Conservation (phyloP, 2,329 filamentous ascomycete species). For the Aspergillus amoenus region DNA sequence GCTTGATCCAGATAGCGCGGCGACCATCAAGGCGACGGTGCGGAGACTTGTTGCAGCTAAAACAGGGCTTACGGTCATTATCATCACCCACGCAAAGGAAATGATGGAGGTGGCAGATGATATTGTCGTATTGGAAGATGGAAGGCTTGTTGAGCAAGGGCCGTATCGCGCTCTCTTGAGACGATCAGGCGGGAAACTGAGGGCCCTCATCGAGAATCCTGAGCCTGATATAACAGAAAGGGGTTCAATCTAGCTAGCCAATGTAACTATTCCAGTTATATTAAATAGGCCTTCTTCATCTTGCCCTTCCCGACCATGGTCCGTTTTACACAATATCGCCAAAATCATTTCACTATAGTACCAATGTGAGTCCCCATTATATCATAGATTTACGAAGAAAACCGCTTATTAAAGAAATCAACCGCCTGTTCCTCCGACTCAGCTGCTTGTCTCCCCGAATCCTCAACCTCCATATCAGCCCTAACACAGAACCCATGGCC, state of each 20-base stretch:
- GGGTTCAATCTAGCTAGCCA: too few relatives aligned
- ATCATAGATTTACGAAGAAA: constrained; percentile 7
- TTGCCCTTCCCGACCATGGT: too few relatives aligned
- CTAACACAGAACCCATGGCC: constrained; percentile 31
- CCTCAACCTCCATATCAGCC: constrained; percentile 22
- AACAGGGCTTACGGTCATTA: constrained; percentile 64
- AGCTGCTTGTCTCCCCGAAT: constrained; percentile 22
- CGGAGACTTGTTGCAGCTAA: constrained; percentile 47
- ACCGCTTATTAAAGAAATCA: constrained; percentile 18
- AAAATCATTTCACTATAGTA: too few relatives aligned
- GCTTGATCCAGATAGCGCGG: constrained; percentile 69
- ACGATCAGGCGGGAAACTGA: constrained; percentile 47
- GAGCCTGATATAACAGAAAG: not conserved
- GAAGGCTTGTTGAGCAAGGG: constrained; percentile 68
- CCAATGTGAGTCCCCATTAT: too few relatives aligned
- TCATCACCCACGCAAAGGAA: constrained; percentile 77
- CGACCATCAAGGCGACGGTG: constrained; percentile 64
- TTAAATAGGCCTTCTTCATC: too few relatives aligned
- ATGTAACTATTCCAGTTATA: too few relatives aligned
- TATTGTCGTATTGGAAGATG: constrained; percentile 70
- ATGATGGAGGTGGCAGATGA: constrained; percentile 83
- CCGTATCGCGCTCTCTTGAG: constrained; percentile 60
- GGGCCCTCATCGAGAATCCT: constrained; percentile 31
- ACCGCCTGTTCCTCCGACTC: constrained; percentile 30
- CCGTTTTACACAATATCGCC: too few relatives aligned